phyloP scores from a whole-genome alignment of 2,329 filamentous ascomycete species.

The Ceratocystis eucalypticola region DNA sequence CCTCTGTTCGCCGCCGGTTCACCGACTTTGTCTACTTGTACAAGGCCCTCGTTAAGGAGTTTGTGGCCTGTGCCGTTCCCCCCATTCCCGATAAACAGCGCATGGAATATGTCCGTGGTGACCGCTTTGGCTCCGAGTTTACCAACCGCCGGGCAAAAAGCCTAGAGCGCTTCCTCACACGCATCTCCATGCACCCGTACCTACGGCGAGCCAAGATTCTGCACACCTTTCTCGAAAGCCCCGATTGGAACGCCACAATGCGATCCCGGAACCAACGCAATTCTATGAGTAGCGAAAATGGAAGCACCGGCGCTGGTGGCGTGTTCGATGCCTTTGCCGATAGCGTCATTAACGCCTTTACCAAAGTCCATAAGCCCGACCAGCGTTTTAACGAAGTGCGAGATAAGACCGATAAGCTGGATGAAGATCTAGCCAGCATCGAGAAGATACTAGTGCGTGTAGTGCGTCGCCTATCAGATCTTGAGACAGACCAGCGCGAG shows the following conservation, averaged over 20 bases:
- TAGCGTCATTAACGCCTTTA: conserved; percentile 93
- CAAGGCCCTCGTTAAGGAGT: conserved; percentile 77
- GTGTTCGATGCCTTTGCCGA: conserved; percentile 94
- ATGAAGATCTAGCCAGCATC: conserved; percentile 82
- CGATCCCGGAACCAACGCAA: conserved; percentile 56
- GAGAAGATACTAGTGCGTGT: conserved; percentile 93
- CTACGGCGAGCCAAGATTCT: conserved; percentile 72
- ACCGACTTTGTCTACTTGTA: conserved; percentile 97
- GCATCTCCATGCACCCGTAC: conserved; percentile 75
- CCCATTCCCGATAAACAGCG: conserved; percentile 96
- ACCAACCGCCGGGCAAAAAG: conserved; percentile 79
- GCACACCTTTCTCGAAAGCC: conserved; percentile 79
- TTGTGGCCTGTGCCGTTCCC: conserved; percentile 81
- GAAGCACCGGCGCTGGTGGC: conserved; percentile 34
- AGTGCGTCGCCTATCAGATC: conserved; percentile 70
- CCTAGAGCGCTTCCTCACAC: conserved; percentile 77
- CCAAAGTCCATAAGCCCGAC: conserved; percentile 90
- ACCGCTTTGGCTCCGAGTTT: conserved; percentile 89
- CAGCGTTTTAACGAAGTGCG: conserved; percentile 87
- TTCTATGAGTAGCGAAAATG: conserved; percentile 36
- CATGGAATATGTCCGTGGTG: conserved; percentile 95
- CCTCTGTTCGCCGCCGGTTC: conserved; percentile 75
- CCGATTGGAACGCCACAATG: conserved; percentile 97
- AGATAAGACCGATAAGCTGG: conserved; percentile 83
- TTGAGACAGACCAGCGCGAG: conserved; percentile 79